phyloP scores from a whole-genome alignment of 352 stramenopile species.

The Elongisporangium prolatum region DNA sequence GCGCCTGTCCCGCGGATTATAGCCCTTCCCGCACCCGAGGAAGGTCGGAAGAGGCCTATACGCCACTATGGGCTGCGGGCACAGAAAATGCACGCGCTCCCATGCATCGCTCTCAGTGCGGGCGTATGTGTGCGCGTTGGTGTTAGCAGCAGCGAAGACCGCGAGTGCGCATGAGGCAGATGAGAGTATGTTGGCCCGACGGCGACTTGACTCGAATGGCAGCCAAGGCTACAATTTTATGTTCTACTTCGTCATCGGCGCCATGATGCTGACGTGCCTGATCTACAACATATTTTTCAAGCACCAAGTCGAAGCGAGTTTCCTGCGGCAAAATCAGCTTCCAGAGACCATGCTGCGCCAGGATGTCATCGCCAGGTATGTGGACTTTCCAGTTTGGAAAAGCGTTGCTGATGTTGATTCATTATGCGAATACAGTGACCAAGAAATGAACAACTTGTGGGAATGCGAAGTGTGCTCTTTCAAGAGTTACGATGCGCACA shows the following conservation, averaged over 20 bases:
- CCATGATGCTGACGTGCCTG: constrained; percentile 84
- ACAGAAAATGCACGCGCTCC: background rate
- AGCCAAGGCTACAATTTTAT: constrained; percentile 84
- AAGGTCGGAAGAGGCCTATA: background rate
- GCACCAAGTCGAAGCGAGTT: constrained; percentile 70
- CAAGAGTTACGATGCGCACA: constrained; percentile 86
- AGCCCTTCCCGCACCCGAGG: background rate
- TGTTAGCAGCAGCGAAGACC: background rate
- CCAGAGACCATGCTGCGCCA: constrained; percentile 84
- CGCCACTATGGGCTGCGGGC: background rate
- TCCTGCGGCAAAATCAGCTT: constrained; percentile 61
- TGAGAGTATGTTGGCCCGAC: background rate
- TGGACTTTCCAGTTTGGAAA: background rate
- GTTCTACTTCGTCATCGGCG: constrained; percentile 86
- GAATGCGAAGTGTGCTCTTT: constrained; percentile 92
- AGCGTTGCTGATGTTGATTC: background rate
- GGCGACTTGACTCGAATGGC: constrained; percentile 23
- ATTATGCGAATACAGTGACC: constrained; percentile 35
- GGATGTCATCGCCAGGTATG: constrained; percentile 75
- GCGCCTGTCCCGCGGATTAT: background rate
- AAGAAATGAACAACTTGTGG: constrained; percentile 84
- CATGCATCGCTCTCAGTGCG: background rate
- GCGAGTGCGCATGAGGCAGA: background rate
- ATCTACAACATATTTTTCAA: constrained; percentile 90
- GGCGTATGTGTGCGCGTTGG: background rate